phyloP scores from a whole-genome alignment of 2,329 filamentous ascomycete species.

The Ceratocystis lukuohia region DNA sequence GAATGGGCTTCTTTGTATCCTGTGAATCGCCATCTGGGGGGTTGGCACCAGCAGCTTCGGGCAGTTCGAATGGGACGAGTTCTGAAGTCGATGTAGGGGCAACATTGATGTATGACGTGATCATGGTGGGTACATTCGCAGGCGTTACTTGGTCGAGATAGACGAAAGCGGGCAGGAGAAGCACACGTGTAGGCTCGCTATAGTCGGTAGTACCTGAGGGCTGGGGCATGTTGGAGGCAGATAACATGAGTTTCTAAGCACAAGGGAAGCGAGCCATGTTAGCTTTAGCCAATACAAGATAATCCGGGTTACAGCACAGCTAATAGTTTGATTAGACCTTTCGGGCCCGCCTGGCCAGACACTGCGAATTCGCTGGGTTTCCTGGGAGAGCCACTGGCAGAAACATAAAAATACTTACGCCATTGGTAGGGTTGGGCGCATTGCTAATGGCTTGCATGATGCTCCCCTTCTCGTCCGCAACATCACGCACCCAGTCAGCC shows the following conservation, averaged over 20 bases:
- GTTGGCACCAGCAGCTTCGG: slow-evolving; percentile 25
- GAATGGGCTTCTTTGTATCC: background rate
- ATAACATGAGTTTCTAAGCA: slow-evolving; percentile 67
- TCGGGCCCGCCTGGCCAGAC: background rate
- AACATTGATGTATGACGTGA: slow-evolving; percentile 54
- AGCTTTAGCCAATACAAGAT: background rate
- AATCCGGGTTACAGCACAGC: background rate
- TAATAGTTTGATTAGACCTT: background rate
- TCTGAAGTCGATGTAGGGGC: slow-evolving; percentile 62
- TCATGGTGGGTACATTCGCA: slow-evolving; percentile 54
- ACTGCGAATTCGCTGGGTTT: background rate
- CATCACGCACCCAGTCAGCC: slow-evolving; percentile 83
- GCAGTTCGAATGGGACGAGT: slow-evolving; percentile 33
- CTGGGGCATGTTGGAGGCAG: slow-evolving; percentile 79
- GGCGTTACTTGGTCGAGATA: slow-evolving; percentile 76
- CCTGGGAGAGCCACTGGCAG: background rate
- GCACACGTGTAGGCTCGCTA: slow-evolving; percentile 58
- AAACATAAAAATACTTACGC: slow-evolving; percentile 37
- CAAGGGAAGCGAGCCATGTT: background rate
- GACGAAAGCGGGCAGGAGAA: slow-evolving; percentile 75
- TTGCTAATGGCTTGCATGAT: slow-evolving; percentile 63
- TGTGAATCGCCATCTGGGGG: slow-evolving; percentile 25
- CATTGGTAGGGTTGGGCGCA: slow-evolving; percentile 48
- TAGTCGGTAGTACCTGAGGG: slow-evolving; percentile 53
- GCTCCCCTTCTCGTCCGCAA: slow-evolving; percentile 74